Conservation (phyloP, 177 flowering plant genomes). For the Tripterygium wilfordii region DNA sequence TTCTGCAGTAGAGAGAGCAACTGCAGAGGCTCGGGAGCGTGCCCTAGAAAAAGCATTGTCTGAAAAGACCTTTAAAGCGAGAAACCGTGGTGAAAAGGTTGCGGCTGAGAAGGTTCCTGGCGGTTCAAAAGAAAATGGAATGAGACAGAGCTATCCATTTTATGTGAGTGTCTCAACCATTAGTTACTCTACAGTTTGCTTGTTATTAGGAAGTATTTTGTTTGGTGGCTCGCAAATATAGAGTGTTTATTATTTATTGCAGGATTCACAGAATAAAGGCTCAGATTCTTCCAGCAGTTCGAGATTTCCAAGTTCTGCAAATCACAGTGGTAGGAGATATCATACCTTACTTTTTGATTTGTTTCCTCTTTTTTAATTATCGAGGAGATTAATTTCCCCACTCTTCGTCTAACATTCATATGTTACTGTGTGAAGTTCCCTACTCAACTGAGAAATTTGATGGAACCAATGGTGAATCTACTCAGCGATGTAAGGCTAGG, state of each 20-base stretch:
- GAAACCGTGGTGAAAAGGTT: slow-evolving; percentile 34
- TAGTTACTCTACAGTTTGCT: background rate
- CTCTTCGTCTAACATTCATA: slow-evolving; percentile 4
- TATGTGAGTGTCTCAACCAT: slow-evolving; percentile 15
- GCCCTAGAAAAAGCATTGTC: slow-evolving; percentile 71
- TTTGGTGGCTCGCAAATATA: background rate
- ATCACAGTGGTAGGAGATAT: slow-evolving; percentile 23
- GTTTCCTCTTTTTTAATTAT: background rate
- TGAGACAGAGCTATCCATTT: slow-evolving; percentile 12
- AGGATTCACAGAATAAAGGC: slow-evolving; percentile 32
- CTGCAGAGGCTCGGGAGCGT: slow-evolving; percentile 81
- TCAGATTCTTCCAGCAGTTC: slow-evolving; percentile 29
- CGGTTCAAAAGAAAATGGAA: slow-evolving; percentile 18
- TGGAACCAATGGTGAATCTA: slow-evolving; percentile 34
- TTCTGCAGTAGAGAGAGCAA: slow-evolving; percentile 93
- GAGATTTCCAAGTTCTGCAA: slow-evolving; percentile 24
- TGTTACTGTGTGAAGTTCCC: slow-evolving; percentile 11
- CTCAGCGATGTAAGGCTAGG: slow-evolving; percentile 43
- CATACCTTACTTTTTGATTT: background rate
- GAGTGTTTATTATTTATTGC: slow-evolving; percentile 13
- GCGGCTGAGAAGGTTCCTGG: slow-evolving; percentile 29
- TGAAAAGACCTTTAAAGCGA: slow-evolving; percentile 39
- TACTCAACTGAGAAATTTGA: slow-evolving; percentile 22
- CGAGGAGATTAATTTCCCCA: background rate
- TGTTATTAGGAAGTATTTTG: background rate